Percentiles rank a stretch among this genome's conserved stretches.
These are phyloP conservation scores for Haplosporangium sp. DNA, from an alignment of 371 early-diverging fungal species.

Conservation along the genomic window DNA sequence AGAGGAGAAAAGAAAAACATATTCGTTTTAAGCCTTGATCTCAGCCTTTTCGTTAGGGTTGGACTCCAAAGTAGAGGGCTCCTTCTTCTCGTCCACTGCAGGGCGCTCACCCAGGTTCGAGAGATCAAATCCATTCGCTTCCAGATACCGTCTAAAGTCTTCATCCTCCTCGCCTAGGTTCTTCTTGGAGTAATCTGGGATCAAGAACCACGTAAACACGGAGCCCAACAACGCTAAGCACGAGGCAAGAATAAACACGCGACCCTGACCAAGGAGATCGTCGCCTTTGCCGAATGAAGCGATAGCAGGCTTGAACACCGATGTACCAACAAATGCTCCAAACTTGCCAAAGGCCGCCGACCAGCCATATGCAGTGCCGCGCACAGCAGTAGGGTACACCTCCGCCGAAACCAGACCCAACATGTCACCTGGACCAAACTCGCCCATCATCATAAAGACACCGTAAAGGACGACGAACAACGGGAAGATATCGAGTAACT, in stretches of 20 bases:
- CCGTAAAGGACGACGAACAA: slow-evolving; percentile 75
- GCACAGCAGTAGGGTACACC: slow-evolving; percentile 68
- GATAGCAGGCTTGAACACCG: slow-evolving; percentile 62
- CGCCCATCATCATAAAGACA: slow-evolving; percentile 66
- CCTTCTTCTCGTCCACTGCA: slow-evolving; percentile 1
- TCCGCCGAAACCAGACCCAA: slow-evolving; percentile 70
- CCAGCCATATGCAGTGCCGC: slow-evolving; percentile 73
- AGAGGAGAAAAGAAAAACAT: not conserved
- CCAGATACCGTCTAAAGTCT: slow-evolving; percentile 63
- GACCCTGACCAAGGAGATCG: slow-evolving; percentile 55
- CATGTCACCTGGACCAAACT: slow-evolving; percentile 71
- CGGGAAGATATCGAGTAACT: slow-evolving; percentile 61
- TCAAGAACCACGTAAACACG: slow-evolving; percentile 56
- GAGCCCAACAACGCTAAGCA: slow-evolving; percentile 63
- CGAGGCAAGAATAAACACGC: slow-evolving; percentile 64
- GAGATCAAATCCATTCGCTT: slow-evolving; percentile 63
- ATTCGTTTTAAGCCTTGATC: slow-evolving; percentile 6
- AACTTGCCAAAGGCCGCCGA: slow-evolving; percentile 69
- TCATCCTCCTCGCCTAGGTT: slow-evolving; percentile 64
- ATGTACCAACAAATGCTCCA: slow-evolving; percentile 65
- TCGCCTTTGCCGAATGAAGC: slow-evolving; percentile 58
- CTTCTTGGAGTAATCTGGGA: slow-evolving; percentile 60
- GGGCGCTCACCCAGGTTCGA: slow-evolving; percentile 55
- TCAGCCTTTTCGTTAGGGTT: slow-evolving; percentile 11
- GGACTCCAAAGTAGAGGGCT: not conserved